Base-by-base conservation (phyloP, 495 filamentous ascomycete species). In the Penicillium roqueforti region DNA sequence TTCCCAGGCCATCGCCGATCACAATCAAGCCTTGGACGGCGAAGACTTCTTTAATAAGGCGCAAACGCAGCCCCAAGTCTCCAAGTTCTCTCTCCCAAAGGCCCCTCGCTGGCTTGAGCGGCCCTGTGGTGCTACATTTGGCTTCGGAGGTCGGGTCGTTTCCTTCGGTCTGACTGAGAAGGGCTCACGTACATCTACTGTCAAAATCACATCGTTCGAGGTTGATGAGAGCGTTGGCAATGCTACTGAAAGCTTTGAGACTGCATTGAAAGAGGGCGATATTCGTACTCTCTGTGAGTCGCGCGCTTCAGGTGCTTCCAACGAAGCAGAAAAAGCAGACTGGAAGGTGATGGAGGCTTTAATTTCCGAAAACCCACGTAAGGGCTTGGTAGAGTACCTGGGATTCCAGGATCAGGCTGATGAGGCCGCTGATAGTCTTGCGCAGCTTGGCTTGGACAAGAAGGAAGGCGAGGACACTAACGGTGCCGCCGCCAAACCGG, bases 11-110 rank as follows among this genome's bases (percentile, higher is more conserved):
- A 71, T 73, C 47, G 76, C 71, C 18, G 80, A 82, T 50, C 81
- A 86, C 32, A 79, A 80, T 42, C 87, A 89, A 66, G 76, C 81
- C 44, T 68, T 91, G 18, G 91, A 97, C 67, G 92, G 88, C 28
- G 93, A 96, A 65, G 95, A 97, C 61, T 99, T 99, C 77, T 99
- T 99, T 57, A 87, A 87, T 42, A 91, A 89, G 69, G 91, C 91
- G 26, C 92, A 95, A 64, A 88, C 83, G 10, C 90, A 96, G 56
- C 87, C 90, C 11, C 92, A 96, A 68, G 89, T 87, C 28, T 86
- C 87, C 23, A 87, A 84, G 13, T 97, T 97, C 72, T 87, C 89
- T 8, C 78, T 99, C 23, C 73, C 83, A 16, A 89, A 93, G 62
- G 83, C 93, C 4, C 93, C 93, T 6, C 90, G 85, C 57, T 99